These are phyloP conservation scores for Coniochaeta sp. DNA, from an alignment of 2,329 filamentous ascomycete species.

Conservation along the genomic window DNA sequence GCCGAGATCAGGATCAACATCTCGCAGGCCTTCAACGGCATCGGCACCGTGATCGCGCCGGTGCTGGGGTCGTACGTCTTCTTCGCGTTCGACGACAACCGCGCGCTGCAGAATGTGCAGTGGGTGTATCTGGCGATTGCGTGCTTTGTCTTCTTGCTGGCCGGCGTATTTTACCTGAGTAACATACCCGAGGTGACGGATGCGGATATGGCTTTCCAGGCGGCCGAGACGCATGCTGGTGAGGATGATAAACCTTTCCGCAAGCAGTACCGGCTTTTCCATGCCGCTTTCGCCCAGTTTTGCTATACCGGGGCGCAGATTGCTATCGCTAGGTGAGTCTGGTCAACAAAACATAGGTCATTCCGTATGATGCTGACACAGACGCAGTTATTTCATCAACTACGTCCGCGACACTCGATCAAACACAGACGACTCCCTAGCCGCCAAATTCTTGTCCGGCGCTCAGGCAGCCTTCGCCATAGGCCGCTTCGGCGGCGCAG, in stretches of 20 bases:
- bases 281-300: constrained; percentile 70
- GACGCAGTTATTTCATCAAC: constrained; percentile 66
- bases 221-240: constrained; percentile 43
- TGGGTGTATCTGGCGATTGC: constrained; percentile 72
- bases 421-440: constrained; percentile 41
- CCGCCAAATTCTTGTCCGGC: constrained; percentile 63
- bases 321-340: constrained; percentile 41
- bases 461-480: constrained; percentile 67
- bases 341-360: neutral
- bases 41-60: constrained; percentile 67
- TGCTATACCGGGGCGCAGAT: constrained; percentile 71
- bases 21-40: constrained; percentile 70
- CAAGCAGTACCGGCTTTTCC: constrained; percentile 70
- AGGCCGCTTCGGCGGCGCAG: constrained; percentile 62
- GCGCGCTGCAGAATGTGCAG: constrained; percentile 60
- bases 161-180: constrained; percentile 58
- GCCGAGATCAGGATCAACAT: constrained; percentile 70
- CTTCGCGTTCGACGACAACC: constrained; percentile 54
- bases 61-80: constrained; percentile 68
- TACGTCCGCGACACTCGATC: constrained; percentile 57
- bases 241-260: constrained; percentile 54
- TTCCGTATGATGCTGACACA: constrained; percentile 2
- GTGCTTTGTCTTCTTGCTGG: constrained; percentile 61
- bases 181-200: constrained; percentile 68
- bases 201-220: constrained; percentile 59